These are phyloP conservation scores for Leccinum broughii DNA, from an alignment of 768 basidiomycete species.

Conservation along the genomic window DNA sequence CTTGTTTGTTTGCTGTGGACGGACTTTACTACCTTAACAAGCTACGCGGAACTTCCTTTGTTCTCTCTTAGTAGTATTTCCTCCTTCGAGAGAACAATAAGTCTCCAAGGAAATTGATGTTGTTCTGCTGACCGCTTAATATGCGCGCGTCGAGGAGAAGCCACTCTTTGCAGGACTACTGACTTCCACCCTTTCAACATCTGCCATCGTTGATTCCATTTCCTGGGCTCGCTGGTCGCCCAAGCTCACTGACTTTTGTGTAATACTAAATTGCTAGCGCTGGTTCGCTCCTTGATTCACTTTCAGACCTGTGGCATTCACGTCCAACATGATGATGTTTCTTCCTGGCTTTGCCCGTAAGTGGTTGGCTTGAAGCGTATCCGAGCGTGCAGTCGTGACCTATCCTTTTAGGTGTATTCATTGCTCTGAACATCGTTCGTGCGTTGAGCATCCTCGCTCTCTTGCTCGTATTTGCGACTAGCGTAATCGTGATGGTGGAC, in stretches of 20 bases:
- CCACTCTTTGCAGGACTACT: background rate
- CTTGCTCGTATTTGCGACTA: constrained; percentile 78
- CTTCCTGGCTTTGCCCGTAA: constrained; percentile 33
- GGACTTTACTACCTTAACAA: constrained; percentile 16
- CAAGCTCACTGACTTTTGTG: constrained; percentile 18
- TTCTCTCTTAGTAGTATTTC: constrained; percentile 12
- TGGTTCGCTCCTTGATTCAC: constrained; percentile 17
- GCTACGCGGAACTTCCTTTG: constrained; percentile 18
- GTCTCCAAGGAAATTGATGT: constrained; percentile 27
- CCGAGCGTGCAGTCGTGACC: background rate
- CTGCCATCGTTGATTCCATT: constrained; percentile 4
- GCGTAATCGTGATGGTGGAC: constrained; percentile 68
- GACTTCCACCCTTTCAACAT: background rate
- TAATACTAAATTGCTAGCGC: constrained; percentile 18
- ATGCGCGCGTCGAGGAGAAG: background rate
- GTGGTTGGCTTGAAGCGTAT: constrained; percentile 1
- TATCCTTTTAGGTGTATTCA: constrained; percentile 48
- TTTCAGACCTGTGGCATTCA: constrained; percentile 2
- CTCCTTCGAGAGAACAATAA: constrained; percentile 27
- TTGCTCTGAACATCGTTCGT: constrained; percentile 78
- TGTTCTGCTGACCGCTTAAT: constrained; percentile 4
- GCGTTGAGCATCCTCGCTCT: constrained; percentile 75
- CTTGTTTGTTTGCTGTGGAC: constrained; percentile 14
- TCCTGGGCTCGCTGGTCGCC: constrained; percentile 28
- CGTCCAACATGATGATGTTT: constrained; percentile 20